Evolutionary conservation across 1,139 yeast genomes (phyloP).

Genomic region (Suhomyces bokatorum): DNA sequence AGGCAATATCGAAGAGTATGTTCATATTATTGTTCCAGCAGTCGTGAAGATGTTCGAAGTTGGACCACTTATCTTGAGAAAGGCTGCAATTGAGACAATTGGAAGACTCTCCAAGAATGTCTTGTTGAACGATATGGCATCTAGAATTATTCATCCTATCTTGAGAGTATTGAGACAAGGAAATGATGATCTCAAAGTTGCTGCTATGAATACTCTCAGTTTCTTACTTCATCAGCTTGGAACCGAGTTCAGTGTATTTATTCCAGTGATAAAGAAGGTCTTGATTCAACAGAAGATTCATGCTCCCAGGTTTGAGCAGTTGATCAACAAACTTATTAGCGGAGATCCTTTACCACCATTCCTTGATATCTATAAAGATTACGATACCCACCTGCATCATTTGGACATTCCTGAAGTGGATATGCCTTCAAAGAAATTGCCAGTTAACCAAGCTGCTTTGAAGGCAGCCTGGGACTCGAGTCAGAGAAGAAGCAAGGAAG

Average conservation of each 20-base stretch:
- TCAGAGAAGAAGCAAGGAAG: constrained; percentile 86
- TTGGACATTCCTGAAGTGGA: constrained; percentile 67
- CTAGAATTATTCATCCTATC: constrained; percentile 86
- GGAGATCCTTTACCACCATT: constrained; percentile 90
- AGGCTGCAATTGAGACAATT: constrained; percentile 78
- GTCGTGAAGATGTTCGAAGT: constrained; percentile 78
- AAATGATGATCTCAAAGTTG: constrained; percentile 62
- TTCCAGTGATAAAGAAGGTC: constrained; percentile 80
- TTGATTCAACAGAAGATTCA: constrained; percentile 64
- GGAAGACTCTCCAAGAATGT: constrained; percentile 79
- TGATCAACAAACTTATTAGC: constrained; percentile 73
- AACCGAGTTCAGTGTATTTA: constrained; percentile 78
- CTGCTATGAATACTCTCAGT: constrained; percentile 79
- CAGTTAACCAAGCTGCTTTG: constrained; percentile 74
- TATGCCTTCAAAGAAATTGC: constrained; percentile 70
- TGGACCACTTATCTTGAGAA: constrained; percentile 59
- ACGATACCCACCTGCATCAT: constrained; percentile 49
- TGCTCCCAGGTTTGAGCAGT: constrained; percentile 75
- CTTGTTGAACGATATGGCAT: constrained; percentile 82
- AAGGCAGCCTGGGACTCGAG: constrained; percentile 92
- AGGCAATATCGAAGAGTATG: constrained; percentile 81
- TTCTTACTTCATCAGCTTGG: constrained; percentile 80
- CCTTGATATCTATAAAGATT: constrained; percentile 67
- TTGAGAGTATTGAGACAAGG: constrained; percentile 63
- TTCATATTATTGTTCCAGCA: constrained; percentile 82